Evolutionary conservation across 106 monocot species (phyloP).

Genomic region (Ottelia alismoides): DNA sequence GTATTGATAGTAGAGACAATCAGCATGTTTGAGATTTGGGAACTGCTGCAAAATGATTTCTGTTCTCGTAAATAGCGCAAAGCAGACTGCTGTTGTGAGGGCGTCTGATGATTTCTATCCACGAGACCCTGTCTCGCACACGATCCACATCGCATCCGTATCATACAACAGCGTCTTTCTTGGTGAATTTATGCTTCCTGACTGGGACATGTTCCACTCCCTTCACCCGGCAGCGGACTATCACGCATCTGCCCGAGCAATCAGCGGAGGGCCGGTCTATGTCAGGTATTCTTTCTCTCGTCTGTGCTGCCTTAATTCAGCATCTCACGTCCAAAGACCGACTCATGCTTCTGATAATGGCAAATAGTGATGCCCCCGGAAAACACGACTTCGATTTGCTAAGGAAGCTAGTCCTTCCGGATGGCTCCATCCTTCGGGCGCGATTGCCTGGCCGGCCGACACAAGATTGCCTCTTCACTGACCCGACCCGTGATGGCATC

Average conservation of each 20-base stretch:
- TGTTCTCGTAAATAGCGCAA: slow-evolving; percentile 71
- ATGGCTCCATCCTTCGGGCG: slow-evolving; percentile 86
- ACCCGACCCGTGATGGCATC: slow-evolving; percentile 74
- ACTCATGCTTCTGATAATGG: too few relatives aligned
- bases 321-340: too few relatives aligned
- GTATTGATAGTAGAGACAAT: too few relatives aligned
- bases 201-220: slow-evolving; percentile 99
- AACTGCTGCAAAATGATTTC: too few relatives aligned
- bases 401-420: slow-evolving; percentile 78
- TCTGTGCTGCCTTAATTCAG: not conserved
- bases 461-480: slow-evolving; percentile 77
- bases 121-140: slow-evolving; percentile 82
- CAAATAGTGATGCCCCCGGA: slow-evolving; percentile 94
- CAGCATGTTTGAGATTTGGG: too few relatives aligned
- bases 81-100: slow-evolving; percentile 78
- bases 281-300: slow-evolving; percentile 85
- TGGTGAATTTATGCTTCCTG: slow-evolving; percentile 93
- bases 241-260: slow-evolving; percentile 85
- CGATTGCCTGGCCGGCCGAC: slow-evolving; percentile 82
- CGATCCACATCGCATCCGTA: slow-evolving; percentile 90
- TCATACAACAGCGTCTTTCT: slow-evolving; percentile 89
- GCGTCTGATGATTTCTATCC: slow-evolving; percentile 98
- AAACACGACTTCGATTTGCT: slow-evolving; percentile 83
- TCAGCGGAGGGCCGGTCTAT: slow-evolving; percentile 90
- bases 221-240: slow-evolving; percentile 87